Evolutionary conservation across 2,329 filamentous ascomycete species (phyloP).

Genomic region (Cladosporium sp.): DNA sequence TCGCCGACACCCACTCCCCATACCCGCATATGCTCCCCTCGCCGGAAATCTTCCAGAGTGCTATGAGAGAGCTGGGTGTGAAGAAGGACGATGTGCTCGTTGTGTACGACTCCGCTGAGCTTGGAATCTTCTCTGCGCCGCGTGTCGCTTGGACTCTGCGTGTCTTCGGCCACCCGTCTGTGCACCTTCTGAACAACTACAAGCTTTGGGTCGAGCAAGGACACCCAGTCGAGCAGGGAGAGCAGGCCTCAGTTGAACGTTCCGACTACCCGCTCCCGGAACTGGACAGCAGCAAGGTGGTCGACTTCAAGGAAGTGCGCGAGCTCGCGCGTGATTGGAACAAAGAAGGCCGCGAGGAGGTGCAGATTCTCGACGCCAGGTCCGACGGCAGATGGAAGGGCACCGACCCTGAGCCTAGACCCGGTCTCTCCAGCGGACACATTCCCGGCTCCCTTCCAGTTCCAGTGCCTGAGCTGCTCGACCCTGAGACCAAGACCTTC

Average conservation of each 20-base stretch:
- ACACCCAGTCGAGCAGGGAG: slow-evolving; percentile 74
- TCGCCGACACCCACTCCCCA: slow-evolving; percentile 80
- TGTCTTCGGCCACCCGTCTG: slow-evolving; percentile 82
- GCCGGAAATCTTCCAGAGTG: slow-evolving; percentile 73
- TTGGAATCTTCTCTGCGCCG: slow-evolving; percentile 91
- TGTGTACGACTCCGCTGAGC: slow-evolving; percentile 87
- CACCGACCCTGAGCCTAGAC: slow-evolving; percentile 77
- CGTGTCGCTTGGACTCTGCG: slow-evolving; percentile 90
- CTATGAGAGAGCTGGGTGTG: slow-evolving; percentile 87
- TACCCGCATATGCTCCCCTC: slow-evolving; percentile 97
- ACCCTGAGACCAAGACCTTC: slow-evolving; percentile 77
- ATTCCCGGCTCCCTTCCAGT: slow-evolving; percentile 84
- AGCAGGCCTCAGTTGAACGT: slow-evolving; percentile 47
- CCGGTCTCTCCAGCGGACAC: slow-evolving; percentile 80
- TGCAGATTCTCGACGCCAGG: slow-evolving; percentile 87
- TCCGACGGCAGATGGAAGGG: slow-evolving; percentile 77
- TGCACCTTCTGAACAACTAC: slow-evolving; percentile 95
- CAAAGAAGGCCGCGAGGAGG: slow-evolving; percentile 76
- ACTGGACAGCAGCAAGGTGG: slow-evolving; percentile 59
- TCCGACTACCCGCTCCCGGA: slow-evolving; percentile 42
- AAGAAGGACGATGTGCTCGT: slow-evolving; percentile 83
- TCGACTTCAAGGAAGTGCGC: slow-evolving; percentile 76
- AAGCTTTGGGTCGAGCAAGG: slow-evolving; percentile 86
- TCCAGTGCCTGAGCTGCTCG: slow-evolving; percentile 73
- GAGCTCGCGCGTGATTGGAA: slow-evolving; percentile 71